phyloP scores from a whole-genome alignment of 345 rosid genomes.

The Mallotus nudiflorus region DNA sequence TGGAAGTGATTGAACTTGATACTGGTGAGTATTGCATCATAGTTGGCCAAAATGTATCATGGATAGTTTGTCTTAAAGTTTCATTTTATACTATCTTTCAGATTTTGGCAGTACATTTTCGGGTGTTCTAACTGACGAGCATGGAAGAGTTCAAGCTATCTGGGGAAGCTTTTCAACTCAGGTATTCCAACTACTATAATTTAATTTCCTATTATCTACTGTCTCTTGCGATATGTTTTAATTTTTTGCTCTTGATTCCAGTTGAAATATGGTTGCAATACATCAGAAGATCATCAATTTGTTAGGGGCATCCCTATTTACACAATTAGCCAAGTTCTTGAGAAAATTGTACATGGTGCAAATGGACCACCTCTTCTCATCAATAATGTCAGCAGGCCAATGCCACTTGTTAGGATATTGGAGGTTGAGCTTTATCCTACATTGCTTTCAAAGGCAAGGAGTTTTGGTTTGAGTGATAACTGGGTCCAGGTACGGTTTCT shows the following conservation, averaged over 20 bases:
- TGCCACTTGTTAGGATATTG: constrained; percentile 86
- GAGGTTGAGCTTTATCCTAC: constrained; percentile 93
- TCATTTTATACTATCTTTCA: constrained; percentile 29
- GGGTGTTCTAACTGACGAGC: constrained; percentile 89
- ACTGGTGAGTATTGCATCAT: constrained; percentile 50
- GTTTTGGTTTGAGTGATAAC: constrained; percentile 77
- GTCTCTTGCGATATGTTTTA: constrained; percentile 19
- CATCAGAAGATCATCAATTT: constrained; percentile 91
- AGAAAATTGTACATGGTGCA: constrained; percentile 66
- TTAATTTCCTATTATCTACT: constrained; percentile 10
- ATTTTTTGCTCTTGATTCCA: constrained; percentile 36
- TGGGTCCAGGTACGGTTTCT: constrained; percentile 73
- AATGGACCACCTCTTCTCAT: constrained; percentile 71
- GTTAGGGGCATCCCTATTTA: constrained; percentile 83
- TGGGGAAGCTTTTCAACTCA: constrained; percentile 98
- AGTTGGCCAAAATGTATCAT: neutral
- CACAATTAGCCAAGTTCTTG: constrained; percentile 72
- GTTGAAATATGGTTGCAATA: constrained; percentile 65
- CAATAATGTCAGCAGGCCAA: constrained; percentile 78
- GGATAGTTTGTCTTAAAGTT: neutral
- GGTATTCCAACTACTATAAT: constrained; percentile 42
- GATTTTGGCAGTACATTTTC: constrained; percentile 97
- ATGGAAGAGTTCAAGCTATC: constrained; percentile 80
- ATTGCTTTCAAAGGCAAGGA: constrained; percentile 89
- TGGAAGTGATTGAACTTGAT: constrained; percentile 94